Evolutionary conservation across 345 rosid genomes (phyloP), one percentile per base, ranked within the genome.

Genomic region (Salix udensis): DNA sequence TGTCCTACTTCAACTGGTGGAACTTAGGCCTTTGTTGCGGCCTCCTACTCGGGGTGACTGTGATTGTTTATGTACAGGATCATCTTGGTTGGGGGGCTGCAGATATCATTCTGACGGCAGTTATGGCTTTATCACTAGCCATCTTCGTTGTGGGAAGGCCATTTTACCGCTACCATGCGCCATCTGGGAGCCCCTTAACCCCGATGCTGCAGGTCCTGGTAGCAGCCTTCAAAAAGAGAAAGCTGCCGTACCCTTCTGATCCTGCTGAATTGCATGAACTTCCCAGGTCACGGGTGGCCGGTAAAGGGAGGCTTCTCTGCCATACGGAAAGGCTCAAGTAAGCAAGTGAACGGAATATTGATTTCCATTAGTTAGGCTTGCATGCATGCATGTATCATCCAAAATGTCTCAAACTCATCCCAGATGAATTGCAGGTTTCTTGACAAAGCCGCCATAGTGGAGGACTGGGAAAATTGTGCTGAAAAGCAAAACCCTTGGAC

Each of bases 1-100:
- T 91, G 97, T 93, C 98, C 3, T 95, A 83, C 79, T 95, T 95
- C 88, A 95, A 91, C 80, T 91, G 97, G 99, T 96, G 99, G 98
- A 92, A 76, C 77, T 86, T 86, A 0, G 96, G 91, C 34, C 88
- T 96, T 1, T 96, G 99, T 50, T 78, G 83, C 2, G 97, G 99
- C 26, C 85, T 92, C 30, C 66, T 96, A 36, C 84, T 90, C 10
- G 93, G 97, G 0, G 99, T 96, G 21, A 96, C 98, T 5, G 78
- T 77, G 0, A 40, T 96, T 28, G 91, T 93, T 66, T 93, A 92
- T 74, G 81, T 96, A 1, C 97, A 93, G 76, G 99, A 96, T 70
- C 90, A 83, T 73, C 87, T 91, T 31, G 87, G 83, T 68, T 93
- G 99, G 99, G 99, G 99, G 7, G 84, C 77, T 75, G 93, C 91